Evolutionary conservation across 2,329 filamentous ascomycete genomes (phyloP).

Genomic region (Colletotrichum phormii): DNA sequence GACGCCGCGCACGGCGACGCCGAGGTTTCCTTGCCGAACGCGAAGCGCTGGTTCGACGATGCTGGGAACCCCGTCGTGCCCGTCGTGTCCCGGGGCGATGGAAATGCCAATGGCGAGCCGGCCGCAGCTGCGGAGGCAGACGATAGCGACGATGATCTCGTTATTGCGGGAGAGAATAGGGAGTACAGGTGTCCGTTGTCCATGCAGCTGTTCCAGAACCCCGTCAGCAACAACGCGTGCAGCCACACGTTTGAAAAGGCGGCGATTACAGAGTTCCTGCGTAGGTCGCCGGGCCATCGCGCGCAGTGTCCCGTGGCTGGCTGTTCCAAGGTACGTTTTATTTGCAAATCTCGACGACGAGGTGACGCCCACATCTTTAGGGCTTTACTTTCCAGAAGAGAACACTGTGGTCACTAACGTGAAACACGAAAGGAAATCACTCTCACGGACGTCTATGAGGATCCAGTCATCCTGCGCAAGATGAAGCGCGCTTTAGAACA

Average conservation of each 20-base stretch:
- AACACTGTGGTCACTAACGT: slow-evolving; percentile 13
- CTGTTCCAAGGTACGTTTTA: slow-evolving; percentile 65
- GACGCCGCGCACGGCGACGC: slow-evolving; percentile 62
- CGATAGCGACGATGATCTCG: slow-evolving; percentile 75
- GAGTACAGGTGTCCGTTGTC: slow-evolving; percentile 79
- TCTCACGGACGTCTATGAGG: slow-evolving; percentile 64
- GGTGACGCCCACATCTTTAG: too few relatives aligned
- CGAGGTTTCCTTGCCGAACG: slow-evolving; percentile 63
- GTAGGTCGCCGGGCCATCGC: slow-evolving; percentile 47
- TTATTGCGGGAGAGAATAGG: slow-evolving; percentile 71
- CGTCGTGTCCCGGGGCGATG: slow-evolving; percentile 1
- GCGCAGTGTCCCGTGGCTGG: slow-evolving; percentile 74
- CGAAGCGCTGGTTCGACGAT: slow-evolving; percentile 64
- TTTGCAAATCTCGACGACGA: not conserved
- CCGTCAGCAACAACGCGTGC: slow-evolving; percentile 75
- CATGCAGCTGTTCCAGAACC: slow-evolving; percentile 71
- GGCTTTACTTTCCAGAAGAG: not conserved
- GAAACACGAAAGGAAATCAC: slow-evolving; percentile 56
- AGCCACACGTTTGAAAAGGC: slow-evolving; percentile 78
- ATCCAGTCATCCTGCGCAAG: slow-evolving; percentile 67
- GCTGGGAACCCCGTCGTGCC: slow-evolving; percentile 54
- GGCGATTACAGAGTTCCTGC: slow-evolving; percentile 69
- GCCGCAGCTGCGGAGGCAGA: slow-evolving; percentile 56
- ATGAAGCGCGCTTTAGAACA: slow-evolving; percentile 63
- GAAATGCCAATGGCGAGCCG: slow-evolving; percentile 39